Percentiles rank a stretch among this genome's conserved stretches.
Conservation (phyloP, 306 rosid genomes). For the Lotus japonicus region DNA sequence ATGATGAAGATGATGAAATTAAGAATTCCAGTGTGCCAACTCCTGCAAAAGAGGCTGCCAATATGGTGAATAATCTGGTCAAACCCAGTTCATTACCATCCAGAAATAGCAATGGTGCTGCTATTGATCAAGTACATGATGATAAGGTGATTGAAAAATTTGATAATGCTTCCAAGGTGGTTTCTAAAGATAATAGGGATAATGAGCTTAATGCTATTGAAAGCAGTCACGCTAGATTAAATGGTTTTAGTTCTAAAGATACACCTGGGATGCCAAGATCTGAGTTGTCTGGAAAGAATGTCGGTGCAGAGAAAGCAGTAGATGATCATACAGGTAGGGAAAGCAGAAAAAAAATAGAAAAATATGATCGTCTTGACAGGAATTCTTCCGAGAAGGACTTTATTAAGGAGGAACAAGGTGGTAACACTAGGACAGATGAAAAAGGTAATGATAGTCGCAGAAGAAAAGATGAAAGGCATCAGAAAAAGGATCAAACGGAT, state of each 20-base stretch:
- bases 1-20: conserved; percentile 57
- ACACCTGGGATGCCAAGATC: conserved; percentile 26
- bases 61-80: conserved; percentile 27
- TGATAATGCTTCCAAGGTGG: conserved; percentile 35
- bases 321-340: conserved; percentile 42
- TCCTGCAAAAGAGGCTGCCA: conserved; percentile 30
- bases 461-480: conserved; percentile 56
- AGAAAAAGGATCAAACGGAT: conserved; percentile 52
- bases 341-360: conserved; percentile 41
- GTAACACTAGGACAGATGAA: conserved; percentile 45
- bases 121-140: conserved; percentile 30
- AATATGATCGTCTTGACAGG: conserved; percentile 34
- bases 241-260: conserved; percentile 38
- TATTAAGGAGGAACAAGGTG: conserved; percentile 47
- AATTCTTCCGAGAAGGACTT: conserved; percentile 45
- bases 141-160: conserved; percentile 29
- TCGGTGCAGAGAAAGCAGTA: conserved; percentile 20
- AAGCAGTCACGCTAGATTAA: conserved; percentile 32
- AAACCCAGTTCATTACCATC: conserved; percentile 33
- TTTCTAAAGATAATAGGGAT: conserved; percentile 31
- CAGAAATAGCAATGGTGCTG: conserved; percentile 33
- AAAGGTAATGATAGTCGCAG: conserved; percentile 48
- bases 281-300: conserved; percentile 36
- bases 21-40: conserved; percentile 43
- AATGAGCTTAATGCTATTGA: conserved; percentile 30